Evolutionary conservation across 345 rosid species (phyloP), one percentile per base, ranked within the genome.

Genomic region (Tarenaya hassleriana): DNA sequence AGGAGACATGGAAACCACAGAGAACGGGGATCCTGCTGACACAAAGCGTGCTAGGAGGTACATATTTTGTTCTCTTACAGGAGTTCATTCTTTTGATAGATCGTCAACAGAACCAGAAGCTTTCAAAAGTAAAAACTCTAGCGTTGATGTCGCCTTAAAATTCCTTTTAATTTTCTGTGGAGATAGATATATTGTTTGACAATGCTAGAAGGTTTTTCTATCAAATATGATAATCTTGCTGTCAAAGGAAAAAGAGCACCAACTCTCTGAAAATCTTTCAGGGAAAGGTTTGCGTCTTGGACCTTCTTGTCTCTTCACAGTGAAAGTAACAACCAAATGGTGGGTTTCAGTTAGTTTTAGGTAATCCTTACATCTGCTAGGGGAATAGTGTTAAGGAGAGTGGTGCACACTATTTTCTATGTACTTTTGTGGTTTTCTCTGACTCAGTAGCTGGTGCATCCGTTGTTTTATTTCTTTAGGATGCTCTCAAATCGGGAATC

Each of bases 401-500:
- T 7, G 20, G 12, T 38, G 14, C 5, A 31, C 19, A 9, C 13
- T n/a, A n/a, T n/a, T n/a, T n/a, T n/a, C n/a, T n/a, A n/a, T 16
- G 7, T 29, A 16, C 8, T 7, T 55, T 39, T 41, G 8, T 40
- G n/a, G 24, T 16, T 2, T n/a, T 21, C 34, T 18, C 9, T 52
- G 32, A 47, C 19, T 14, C 15, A 35, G 11, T 47, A 27, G 18
- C 3, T 33, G 7, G 10, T 33, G 10, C 10, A 33, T 7, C 7
- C 10, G 9, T 33, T 11, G 13, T 24, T 50, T 66, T 18, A n/a
- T n/a, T n/a, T 58, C 13, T 17, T 16, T 69, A 92, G 98, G 88
- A 92, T 85, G 97, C 80, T 63, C 72, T 92, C 98, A 55, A 92
- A 92, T 83, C 83, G 95, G 56, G 97, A 92, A 77, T 92, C 98